Evolutionary conservation across 1,284 basidiomycete species (phyloP), one percentile per base, ranked within the genome.

Genomic region (Naganishia cerealis): DNA sequence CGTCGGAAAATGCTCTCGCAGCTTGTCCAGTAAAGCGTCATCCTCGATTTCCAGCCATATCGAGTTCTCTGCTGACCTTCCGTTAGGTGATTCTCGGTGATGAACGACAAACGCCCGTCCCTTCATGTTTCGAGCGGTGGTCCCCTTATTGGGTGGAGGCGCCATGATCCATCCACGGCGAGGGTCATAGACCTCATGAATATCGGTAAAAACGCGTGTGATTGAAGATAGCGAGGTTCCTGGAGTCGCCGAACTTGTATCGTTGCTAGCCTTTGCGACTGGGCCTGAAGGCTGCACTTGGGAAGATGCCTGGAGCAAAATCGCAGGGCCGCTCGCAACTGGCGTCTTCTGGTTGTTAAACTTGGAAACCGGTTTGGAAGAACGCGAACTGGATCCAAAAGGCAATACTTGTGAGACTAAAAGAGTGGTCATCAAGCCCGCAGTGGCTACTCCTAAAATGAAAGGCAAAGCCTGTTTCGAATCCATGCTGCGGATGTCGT

Each of bases 21-120:
- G 46, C 46, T 50, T 50, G n/a, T 21, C 46, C n/a, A 50, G 21
- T 13, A 50, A 24, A 21, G 46, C 21, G 7, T 24, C n/a, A 50
- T 50, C 24, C 21, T 50, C 46, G 13, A 50, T 24, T n/a, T 50
- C 46, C 46, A 50, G 21, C 46, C 46, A 50, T 50, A 50, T 50
- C 46, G 46, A 50, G 21, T 50, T 50, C 46, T 50, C 46, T n/a
- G 46, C 46, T 50, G 46, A 50, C 21, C 46, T 21, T 21, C 46
- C 46, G 46, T n/a, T 50, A 24, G 46, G 46, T 10, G 46, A n/a
- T 50, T 50, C 46, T 50, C 46, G 46, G 46, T 2, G 21, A 50
- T 50, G 46, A 8, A 50, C 21, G 8, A 50, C 46, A 24, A 50
- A 50, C 1, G 46, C 46, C 10, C 46, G 46, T 24, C n/a, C 46